Conservation (phyloP, 1,284 basidiomycete genomes). For the Heterobasidion occidentale region DNA sequence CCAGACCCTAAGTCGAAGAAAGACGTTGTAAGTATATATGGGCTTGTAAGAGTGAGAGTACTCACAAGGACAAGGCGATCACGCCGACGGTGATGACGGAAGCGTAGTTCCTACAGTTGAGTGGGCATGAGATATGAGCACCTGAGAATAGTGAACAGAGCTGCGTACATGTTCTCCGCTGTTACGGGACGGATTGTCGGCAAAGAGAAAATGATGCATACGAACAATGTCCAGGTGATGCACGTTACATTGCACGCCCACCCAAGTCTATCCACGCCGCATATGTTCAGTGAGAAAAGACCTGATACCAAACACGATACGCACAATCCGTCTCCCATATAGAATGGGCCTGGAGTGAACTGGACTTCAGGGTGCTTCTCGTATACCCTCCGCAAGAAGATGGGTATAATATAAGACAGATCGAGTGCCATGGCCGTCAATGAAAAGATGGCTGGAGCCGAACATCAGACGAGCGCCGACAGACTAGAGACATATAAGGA, state of each 20-base stretch:
- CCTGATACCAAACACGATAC: too few relatives aligned
- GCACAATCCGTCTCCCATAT: slow-evolving; percentile 68
- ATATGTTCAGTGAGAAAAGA: too few relatives aligned
- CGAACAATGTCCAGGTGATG: slow-evolving; percentile 63
- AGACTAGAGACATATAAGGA: background rate
- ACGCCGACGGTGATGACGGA: slow-evolving; percentile 34
- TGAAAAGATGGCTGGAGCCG: slow-evolving; percentile 67
- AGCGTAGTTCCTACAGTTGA: slow-evolving; percentile 49
- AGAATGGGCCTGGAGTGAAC: slow-evolving; percentile 90
- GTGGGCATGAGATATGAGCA: background rate
- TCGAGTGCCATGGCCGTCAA: slow-evolving; percentile 70
- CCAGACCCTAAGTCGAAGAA: slow-evolving; percentile 5
- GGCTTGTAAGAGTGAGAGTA: too few relatives aligned
- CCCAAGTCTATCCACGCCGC: slow-evolving; percentile 34
- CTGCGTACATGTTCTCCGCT: slow-evolving; percentile 64
- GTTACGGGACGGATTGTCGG: slow-evolving; percentile 68
- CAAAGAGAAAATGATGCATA: slow-evolving; percentile 65
- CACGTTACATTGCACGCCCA: slow-evolving; percentile 59
- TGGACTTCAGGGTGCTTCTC: slow-evolving; percentile 76
- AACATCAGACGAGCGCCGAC: background rate
- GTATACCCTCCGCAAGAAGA: slow-evolving; percentile 64
- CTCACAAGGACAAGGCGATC: slow-evolving; percentile 15
- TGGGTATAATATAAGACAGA: slow-evolving; percentile 69
- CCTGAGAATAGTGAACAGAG: slow-evolving; percentile 18
- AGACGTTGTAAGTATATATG: background rate